These are phyloP conservation scores for Sporothrix dimorphospora DNA, from an alignment of 2,329 filamentous ascomycete genomes.

Conservation along the genomic window DNA sequence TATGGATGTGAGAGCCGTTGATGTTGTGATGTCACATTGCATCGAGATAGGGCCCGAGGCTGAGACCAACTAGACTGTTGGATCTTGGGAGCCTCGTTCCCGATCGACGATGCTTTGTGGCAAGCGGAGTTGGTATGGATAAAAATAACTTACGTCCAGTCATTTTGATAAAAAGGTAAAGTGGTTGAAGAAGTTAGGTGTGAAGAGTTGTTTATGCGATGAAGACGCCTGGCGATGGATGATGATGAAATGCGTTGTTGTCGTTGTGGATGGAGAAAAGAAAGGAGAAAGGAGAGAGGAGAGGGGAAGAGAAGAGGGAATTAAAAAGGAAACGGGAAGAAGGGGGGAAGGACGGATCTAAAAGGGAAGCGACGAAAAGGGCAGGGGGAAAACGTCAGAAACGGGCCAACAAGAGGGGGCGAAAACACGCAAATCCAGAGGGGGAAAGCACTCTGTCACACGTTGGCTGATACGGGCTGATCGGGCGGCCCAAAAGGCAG, in stretches of 20 bases:
- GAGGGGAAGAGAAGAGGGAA: conserved; percentile 21
- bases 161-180: conserved; percentile 58
- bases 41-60: not conserved
- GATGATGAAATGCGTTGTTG: conserved; percentile 34
- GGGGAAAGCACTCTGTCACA: conserved; percentile 4
- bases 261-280: conserved; percentile 34
- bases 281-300: conserved; percentile 18
- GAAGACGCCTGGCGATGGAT: conserved; percentile 37
- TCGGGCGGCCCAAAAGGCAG: not conserved
- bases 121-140: not conserved
- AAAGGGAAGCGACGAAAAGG: not conserved
- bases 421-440: conserved; percentile 12
- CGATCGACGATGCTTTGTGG: not conserved
- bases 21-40: conserved; percentile 22
- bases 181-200: conserved; percentile 36
- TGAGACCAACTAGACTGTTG: not conserved
- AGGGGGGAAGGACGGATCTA: conserved; percentile 19
- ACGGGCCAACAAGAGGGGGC: conserved; percentile 18
- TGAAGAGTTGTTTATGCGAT: conserved; percentile 38
- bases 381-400: conserved; percentile 3
- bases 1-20: not conserved
- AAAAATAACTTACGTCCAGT: conserved; percentile 67
- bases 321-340: conserved; percentile 27
- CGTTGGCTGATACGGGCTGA: conserved; percentile 28
- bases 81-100: not conserved